Evolutionary conservation across 1,284 basidiomycete genomes (phyloP).

Genomic region (Tilletia indica): DNA sequence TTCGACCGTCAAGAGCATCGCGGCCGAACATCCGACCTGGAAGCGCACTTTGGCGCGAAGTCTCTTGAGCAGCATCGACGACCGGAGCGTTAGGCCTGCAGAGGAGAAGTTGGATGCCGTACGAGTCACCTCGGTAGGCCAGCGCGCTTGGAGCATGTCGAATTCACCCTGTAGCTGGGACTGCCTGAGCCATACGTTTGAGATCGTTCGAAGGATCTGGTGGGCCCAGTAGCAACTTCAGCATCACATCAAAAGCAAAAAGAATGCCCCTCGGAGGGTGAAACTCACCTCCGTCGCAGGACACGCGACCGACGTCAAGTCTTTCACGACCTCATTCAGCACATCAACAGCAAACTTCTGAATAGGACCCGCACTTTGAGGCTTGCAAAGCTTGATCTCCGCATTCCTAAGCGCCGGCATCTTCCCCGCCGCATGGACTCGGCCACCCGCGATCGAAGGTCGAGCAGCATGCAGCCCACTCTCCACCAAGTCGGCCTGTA

Average conservation of each 20-base stretch:
- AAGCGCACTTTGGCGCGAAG: background rate
- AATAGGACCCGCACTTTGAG: background rate
- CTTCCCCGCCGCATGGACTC: background rate
- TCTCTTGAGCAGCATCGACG: background rate
- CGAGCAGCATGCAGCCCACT: background rate
- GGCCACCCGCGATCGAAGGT: background rate
- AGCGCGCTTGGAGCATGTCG: background rate
- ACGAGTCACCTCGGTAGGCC: background rate
- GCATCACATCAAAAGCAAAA: background rate
- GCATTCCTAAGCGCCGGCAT: background rate
- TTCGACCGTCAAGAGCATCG: constrained; percentile 24
- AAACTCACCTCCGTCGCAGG: constrained; percentile 4
- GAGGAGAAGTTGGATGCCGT: background rate
- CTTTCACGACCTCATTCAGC: background rate
- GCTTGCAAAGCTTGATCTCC: background rate
- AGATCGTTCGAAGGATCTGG: constrained; percentile 7
- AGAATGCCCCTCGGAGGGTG: no score
- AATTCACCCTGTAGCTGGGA: background rate
- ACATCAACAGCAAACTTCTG: constrained; percentile 6
- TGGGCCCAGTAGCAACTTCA: background rate
- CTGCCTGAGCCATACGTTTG: background rate
- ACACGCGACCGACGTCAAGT: background rate
- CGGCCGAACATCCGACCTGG: constrained; percentile 28
- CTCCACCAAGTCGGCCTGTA: constrained; percentile 30
- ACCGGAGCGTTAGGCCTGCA: background rate